These are phyloP conservation scores for Acanthamoeba royreba DNA, from an alignment of 208 protist species.

Conservation along the genomic window DNA sequence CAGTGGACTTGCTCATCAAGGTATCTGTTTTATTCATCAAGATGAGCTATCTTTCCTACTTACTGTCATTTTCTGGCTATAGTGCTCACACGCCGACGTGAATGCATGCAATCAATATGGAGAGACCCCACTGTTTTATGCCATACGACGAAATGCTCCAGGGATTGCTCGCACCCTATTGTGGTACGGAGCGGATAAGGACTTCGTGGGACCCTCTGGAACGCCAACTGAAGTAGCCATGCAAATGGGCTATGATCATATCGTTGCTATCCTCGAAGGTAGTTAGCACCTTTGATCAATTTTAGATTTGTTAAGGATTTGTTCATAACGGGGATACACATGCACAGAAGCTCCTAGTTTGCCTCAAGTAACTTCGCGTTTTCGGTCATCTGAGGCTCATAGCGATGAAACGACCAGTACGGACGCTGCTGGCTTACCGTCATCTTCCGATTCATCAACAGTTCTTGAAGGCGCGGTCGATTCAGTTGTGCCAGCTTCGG, in stretches of 20 bases:
- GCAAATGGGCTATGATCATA: not conserved
- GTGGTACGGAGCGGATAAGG: constrained; percentile 28
- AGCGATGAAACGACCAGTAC: too few species aligned
- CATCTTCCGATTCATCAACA: too few species aligned
- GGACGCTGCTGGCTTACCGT: too few species aligned
- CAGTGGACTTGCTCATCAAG: constrained; percentile 15
- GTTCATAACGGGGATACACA: too few species aligned
- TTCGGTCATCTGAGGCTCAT: too few species aligned
- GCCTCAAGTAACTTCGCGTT: too few species aligned
- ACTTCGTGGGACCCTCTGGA: not conserved
- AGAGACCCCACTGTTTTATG: constrained; percentile 32
- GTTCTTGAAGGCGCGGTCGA: too few species aligned
- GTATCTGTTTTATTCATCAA: not conserved
- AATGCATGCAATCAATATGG: constrained; percentile 30
- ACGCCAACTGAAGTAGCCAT: not conserved
- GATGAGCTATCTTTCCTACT: not conserved
- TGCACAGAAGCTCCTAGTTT: too few species aligned
- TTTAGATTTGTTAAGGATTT: too few species aligned
- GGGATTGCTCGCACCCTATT: not conserved
- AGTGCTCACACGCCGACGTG: not conserved
- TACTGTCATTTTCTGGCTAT: not conserved
- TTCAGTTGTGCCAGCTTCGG: too few species aligned
- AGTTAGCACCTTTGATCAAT: not conserved
- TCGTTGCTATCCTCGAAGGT: not conserved
- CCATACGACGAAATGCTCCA: not conserved